Evolutionary conservation across 2,329 filamentous ascomycete species (phyloP).

Genomic region (Aspergillus pseudoviridinutans): DNA sequence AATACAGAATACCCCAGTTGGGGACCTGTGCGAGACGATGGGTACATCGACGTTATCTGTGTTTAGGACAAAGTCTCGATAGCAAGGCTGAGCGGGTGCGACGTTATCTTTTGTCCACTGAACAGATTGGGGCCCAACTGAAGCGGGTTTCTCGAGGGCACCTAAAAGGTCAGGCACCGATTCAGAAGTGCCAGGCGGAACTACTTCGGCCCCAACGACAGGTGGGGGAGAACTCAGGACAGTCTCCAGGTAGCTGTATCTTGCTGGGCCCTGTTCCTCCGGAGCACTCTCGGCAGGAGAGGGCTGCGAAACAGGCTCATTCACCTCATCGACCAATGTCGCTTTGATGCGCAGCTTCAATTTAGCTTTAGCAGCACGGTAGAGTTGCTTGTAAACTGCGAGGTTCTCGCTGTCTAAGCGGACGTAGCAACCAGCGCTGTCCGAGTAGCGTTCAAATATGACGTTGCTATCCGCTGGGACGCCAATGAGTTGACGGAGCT

Average conservation of each 20-base stretch:
- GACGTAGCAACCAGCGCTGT: conserved; percentile 80
- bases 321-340: conserved; percentile 44
- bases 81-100: conserved; percentile 14
- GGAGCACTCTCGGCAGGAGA: conserved; percentile 11
- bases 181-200: conserved; percentile 8
- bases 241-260: conserved; percentile 42
- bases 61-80: conserved; percentile 26
- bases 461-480: conserved; percentile 61
- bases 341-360: conserved; percentile 89
- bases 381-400: conserved; percentile 92
- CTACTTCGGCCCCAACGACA: conserved; percentile 12
- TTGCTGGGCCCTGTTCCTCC: conserved; percentile 18
- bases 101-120: conserved; percentile 7
- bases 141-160: conserved; percentile 3
- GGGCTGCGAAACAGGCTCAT: conserved; percentile 17
- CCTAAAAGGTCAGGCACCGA: conserved; percentile 6
- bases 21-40: conserved; percentile 30
- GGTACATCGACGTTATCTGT: conserved; percentile 28
- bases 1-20: conserved; percentile 64
- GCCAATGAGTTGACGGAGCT: conserved; percentile 68
- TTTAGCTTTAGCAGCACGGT: conserved; percentile 95
- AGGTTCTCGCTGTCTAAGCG: conserved; percentile 72
- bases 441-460: conserved; percentile 88
- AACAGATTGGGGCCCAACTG: conserved; percentile 5
- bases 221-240: conserved; percentile 33